Base-by-base conservation (phyloP, 305 asterid species). In the Rubia occidens region DNA sequence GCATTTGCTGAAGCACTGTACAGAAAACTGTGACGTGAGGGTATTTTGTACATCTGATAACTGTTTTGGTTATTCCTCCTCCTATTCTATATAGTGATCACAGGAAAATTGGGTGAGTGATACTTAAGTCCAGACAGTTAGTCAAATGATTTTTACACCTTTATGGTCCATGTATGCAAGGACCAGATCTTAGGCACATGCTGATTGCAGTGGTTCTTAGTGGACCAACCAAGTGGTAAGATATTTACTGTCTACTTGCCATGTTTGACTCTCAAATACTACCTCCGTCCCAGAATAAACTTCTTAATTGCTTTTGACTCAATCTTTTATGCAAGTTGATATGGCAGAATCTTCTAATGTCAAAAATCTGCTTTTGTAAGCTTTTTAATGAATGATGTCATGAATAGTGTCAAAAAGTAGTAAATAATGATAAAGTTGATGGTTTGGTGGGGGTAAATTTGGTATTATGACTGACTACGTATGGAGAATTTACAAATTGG, bases 51-150 rank as follows among this genome's bases (percentile, higher is more conserved):
- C 18, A 35, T 61, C 24, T n/a, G 51, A n/a, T 39, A 39, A 37
- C 26, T 37, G 49, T 37, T 63, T 63, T 35, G 66, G 66, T 29
- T 61, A 37, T 37, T n/a, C 44, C 45, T 39, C 44, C 45, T 61
- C 24, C 66, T 61, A 61, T 32, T 61, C 13, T 29, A 15, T 61
- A 61, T 61, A 15, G 67, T 63, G 67, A n/a, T 63, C 47, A 37
- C 14, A 39, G 21, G 66, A 35, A 32, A 15, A 35, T 11, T 60
- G 42, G 20, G 44, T 32, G 20, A 32, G 64, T 61, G 24, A 8
- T 61, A 61, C 32, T 14, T 61, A 26, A 26, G 64, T 60, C 17
- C 40, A 29, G 64, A 60, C 64, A 11, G n/a, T 11, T 60, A 29
- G 64, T 32, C 9, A 61, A 61, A 61, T 13, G 47, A 6, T 35